Conservation (phyloP, 768 basidiomycete species). For the Hysterangium stoloniferum region DNA sequence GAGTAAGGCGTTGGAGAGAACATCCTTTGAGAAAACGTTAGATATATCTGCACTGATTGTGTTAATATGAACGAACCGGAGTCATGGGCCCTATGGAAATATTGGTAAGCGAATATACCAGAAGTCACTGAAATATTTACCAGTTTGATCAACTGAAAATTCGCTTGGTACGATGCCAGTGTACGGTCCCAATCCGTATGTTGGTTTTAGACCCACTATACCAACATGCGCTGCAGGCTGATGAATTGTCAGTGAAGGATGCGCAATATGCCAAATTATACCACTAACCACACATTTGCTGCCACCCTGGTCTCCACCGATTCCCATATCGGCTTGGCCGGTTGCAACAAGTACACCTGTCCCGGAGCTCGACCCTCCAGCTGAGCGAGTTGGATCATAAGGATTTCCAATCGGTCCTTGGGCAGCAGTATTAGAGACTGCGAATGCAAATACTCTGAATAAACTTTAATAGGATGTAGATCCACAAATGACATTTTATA, state of each 20-base stretch:
- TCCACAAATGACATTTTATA: background rate
- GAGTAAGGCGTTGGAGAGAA: constrained; percentile 33
- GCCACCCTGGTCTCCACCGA: constrained; percentile 42
- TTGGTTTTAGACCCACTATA: constrained; percentile 35
- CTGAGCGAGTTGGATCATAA: constrained; percentile 32
- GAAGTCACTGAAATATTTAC: too few relatives aligned
- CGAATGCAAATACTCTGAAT: constrained; percentile 27
- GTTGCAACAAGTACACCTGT: constrained; percentile 34
- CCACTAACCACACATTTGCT: constrained; percentile 27
- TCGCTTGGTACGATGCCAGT: constrained; percentile 37
- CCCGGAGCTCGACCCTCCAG: constrained; percentile 38
- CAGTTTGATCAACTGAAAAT: constrained; percentile 33
- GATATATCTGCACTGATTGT: too few relatives aligned
- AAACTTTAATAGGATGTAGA: background rate
- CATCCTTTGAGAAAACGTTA: constrained; percentile 16
- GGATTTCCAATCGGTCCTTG: constrained; percentile 37
- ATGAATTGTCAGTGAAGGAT: background rate
- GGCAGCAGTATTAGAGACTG: constrained; percentile 29
- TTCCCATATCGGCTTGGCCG: constrained; percentile 35
- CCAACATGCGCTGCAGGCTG: constrained; percentile 35
- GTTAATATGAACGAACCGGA: background rate
- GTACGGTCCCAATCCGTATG: constrained; percentile 40
- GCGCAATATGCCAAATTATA: background rate
- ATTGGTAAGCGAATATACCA: too few relatives aligned
- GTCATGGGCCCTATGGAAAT: constrained; percentile 1